These are phyloP conservation scores for Phytophthora gonapodyides DNA, from an alignment of 352 stramenopile genomes.

Conservation along the genomic window DNA sequence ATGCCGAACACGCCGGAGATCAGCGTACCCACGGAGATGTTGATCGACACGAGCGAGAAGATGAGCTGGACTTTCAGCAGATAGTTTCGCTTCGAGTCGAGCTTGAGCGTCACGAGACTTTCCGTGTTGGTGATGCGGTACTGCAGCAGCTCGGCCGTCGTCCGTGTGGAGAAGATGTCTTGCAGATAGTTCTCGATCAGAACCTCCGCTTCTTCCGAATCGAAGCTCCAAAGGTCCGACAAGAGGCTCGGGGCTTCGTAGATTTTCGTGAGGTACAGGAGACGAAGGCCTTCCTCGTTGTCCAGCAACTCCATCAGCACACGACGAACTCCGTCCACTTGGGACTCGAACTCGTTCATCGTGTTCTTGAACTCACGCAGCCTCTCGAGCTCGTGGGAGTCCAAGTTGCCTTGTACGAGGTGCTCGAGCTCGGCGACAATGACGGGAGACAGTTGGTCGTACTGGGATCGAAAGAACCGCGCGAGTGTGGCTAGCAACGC, in stretches of 20 bases:
- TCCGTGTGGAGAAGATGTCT: conserved; percentile 63
- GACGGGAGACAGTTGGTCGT: conserved; percentile 28
- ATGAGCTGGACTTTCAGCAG: conserved; percentile 29
- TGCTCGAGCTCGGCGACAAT: conserved; percentile 40
- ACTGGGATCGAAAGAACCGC: conserved; percentile 42
- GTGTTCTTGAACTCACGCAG: conserved; percentile 52
- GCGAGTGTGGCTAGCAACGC: conserved; percentile 44
- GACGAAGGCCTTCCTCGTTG: conserved; percentile 48
- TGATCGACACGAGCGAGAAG: conserved; percentile 24
- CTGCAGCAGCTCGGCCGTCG: conserved; percentile 56
- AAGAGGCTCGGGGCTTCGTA: conserved; percentile 42
- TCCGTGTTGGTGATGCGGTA: conserved; percentile 62
- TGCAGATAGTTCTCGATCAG: conserved; percentile 62
- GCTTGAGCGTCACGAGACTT: conserved; percentile 58
- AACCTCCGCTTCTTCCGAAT: conserved; percentile 56
- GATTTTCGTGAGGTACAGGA: conserved; percentile 57
- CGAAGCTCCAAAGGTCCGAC: conserved; percentile 43
- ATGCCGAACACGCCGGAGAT: conserved; percentile 27
- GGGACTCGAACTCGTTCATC: conserved; percentile 54
- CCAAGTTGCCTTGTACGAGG: conserved; percentile 35
- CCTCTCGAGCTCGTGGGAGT: conserved; percentile 39
- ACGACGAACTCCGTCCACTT: conserved; percentile 47
- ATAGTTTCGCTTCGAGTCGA: conserved; percentile 65
- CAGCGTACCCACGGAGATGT: conserved; percentile 19
- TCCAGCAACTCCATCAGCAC: conserved; percentile 51